Base-by-base conservation (phyloP, 345 rosid genomes). In the Theobroma cacao region DNA sequence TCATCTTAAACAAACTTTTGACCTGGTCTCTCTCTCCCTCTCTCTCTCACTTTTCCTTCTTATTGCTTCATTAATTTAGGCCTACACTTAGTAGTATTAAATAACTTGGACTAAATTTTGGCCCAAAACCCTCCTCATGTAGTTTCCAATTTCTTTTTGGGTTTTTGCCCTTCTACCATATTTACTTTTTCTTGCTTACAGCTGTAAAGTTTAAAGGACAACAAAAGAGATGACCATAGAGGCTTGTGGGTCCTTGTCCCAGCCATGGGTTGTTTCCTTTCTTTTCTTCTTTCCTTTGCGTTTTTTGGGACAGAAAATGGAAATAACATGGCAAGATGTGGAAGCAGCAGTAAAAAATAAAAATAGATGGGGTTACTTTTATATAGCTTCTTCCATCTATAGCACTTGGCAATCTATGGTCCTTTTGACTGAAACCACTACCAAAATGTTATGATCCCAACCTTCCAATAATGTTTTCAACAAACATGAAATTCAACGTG, bases 171-270 rank as follows among this genome's bases (percentile, higher is more conserved):
- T 40, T 20, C 8, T 20, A 22, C 2, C 5, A 0, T 6, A 1
- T 40, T 10, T 6, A 9, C 28, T 15, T 45, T 75, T 41, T 83
- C 69, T 71, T 80, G 78, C n/a, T 11, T 56, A 83, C 88, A 86
- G 88, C 88, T 88, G 91, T 85, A 88, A 86, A 85, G 89, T 70
- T 79, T 14, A 73, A 75, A 78, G 75, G 62, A 83, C 58, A 67
- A 61, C 28, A 73, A 65, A 79, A 77, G 80, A 63, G 72, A 61
- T 70, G 80, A 53, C 77, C 71, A 61, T 47, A 18, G 65, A 72
- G 58, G 67, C 17, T 40, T 31, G 55, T 55, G 77, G 72, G 86
- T 74, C 77, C 43, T 71, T 71, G 34, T 18, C 47, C 43, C 53
- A 30, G 15, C n/a, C 31, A 13, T 5, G 14, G 14, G 31, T 61